phyloP scores from a whole-genome alignment of 2,329 filamentous ascomycete genomes.

The Venturia carpophila region DNA sequence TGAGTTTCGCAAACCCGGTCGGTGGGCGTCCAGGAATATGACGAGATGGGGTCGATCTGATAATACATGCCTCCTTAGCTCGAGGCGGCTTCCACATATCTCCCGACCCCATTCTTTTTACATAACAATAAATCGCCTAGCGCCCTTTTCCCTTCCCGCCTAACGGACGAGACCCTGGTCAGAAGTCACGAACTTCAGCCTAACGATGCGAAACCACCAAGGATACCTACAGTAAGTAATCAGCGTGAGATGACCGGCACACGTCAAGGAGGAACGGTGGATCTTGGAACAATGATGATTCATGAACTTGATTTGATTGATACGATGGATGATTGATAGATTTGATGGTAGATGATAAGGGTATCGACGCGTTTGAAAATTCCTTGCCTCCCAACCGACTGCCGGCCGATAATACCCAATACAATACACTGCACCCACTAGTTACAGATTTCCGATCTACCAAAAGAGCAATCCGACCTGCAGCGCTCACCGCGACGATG shows the following conservation, averaged over 20 bases:
- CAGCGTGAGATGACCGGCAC: background rate
- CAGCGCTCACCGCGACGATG: background rate
- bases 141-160: background rate
- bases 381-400: background rate
- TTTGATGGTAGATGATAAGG: background rate
- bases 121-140: background rate
- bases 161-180: background rate
- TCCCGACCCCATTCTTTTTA: slow-evolving; percentile 11
- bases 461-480: background rate
- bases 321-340: too few relatives aligned
- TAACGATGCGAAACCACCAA: slow-evolving; percentile 1
- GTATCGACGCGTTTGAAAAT: slow-evolving; percentile 11
- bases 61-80: too few relatives aligned
- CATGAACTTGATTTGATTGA: background rate
- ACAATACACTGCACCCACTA: background rate
- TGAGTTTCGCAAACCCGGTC: background rate
- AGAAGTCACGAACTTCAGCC: slow-evolving; percentile 11
- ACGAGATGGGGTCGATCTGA: background rate
- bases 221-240: background rate
- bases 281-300: background rate
- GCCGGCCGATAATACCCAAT: background rate
- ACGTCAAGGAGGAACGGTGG: background rate
- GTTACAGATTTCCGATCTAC: too few relatives aligned
- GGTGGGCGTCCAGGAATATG: background rate
- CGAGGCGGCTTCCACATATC: background rate